Evolutionary conservation across 2,329 filamentous ascomycete species (phyloP).

Genomic region (Aspergillus novoparasiticus): DNA sequence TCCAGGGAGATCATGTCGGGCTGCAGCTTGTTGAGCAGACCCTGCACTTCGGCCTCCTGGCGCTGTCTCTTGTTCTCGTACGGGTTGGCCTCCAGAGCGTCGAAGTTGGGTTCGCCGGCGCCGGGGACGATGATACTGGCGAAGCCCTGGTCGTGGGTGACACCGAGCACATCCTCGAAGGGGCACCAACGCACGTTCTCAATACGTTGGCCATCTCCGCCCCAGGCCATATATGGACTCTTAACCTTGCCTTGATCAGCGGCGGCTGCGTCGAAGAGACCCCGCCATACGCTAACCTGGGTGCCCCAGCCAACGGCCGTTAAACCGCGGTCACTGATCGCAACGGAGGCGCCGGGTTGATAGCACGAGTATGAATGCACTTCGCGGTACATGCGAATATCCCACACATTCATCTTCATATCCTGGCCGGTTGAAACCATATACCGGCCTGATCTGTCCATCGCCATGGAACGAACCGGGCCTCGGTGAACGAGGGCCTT

Average conservation of each 20-base stretch:
- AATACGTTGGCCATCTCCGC: slow-evolving; percentile 77
- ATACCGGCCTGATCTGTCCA: slow-evolving; percentile 89
- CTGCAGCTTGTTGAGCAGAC: slow-evolving; percentile 88
- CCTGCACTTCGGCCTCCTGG: slow-evolving; percentile 87
- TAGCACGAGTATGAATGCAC: slow-evolving; percentile 86
- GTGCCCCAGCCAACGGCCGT: slow-evolving; percentile 92
- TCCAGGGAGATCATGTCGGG: slow-evolving; percentile 97
- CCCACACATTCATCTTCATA: slow-evolving; percentile 90
- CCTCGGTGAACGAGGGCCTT: slow-evolving; percentile 89
- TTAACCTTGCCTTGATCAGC: slow-evolving; percentile 76
- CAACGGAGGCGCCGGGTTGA: slow-evolving; percentile 77
- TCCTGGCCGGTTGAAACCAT: slow-evolving; percentile 95
- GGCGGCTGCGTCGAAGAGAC: slow-evolving; percentile 75
- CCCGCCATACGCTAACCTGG: slow-evolving; percentile 85
- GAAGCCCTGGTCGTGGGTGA: slow-evolving; percentile 84
- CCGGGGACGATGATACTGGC: slow-evolving; percentile 88
- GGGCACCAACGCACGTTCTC: slow-evolving; percentile 90
- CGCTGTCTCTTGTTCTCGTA: slow-evolving; percentile 93
- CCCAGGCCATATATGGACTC: slow-evolving; percentile 91
- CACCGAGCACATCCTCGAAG: slow-evolving; percentile 87
- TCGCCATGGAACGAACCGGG: slow-evolving; percentile 79
- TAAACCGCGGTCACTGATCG: slow-evolving; percentile 85
- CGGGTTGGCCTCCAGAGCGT: slow-evolving; percentile 89
- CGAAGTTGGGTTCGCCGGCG: slow-evolving; percentile 95
- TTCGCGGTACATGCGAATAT: slow-evolving; percentile 90